Percentiles rank a stretch among this genome's conserved stretches.
phyloP scores from a whole-genome alignment of 208 protist genomes.

The Crithidia bombi region DNA sequence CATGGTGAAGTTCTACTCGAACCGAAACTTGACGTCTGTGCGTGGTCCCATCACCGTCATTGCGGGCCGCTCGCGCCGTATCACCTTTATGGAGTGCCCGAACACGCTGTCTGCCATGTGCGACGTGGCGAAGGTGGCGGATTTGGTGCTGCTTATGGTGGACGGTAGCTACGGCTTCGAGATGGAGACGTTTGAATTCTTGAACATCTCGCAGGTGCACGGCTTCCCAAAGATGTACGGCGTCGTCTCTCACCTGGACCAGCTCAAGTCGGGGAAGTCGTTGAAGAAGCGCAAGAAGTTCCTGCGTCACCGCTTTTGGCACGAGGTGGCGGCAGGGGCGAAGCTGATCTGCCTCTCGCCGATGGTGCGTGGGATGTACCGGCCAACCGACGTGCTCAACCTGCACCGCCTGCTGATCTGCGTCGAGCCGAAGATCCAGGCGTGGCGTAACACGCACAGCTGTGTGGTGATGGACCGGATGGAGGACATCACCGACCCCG shows the following conservation, averaged over 20 bases:
- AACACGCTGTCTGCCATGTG: conserved; percentile 99
- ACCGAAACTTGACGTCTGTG: conserved; percentile 92
- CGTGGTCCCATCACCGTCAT: conserved; percentile 98
- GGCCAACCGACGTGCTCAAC: conserved; percentile 97
- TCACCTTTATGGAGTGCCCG: conserved; percentile 99
- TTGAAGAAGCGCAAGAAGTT: conserved; percentile 98
- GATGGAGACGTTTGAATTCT: conserved; percentile 99
- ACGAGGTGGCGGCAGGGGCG: conserved; percentile 91
- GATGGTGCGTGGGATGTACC: conserved; percentile 96
- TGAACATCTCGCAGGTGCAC: conserved; percentile 99
- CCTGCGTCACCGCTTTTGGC: conserved; percentile 96
- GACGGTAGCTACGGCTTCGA: conserved; percentile 99
- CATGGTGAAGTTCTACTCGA: conserved; percentile 98
- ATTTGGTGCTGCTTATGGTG: conserved; percentile 98
- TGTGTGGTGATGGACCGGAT: conserved; percentile 96
- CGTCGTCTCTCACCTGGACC: conserved; percentile 98
- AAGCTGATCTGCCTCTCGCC: conserved; percentile 98
- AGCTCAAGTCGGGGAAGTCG: conserved; percentile 96
- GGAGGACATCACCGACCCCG: conserved; percentile 98
- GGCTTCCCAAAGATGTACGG: conserved; percentile 99
- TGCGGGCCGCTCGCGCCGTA: conserved; percentile 89
- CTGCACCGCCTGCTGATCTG: conserved; percentile 97
- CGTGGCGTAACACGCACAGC: conserved; percentile 97
- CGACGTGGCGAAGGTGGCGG: conserved; percentile 98
- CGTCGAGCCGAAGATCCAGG: conserved; percentile 96